Evolutionary conservation across 2,329 filamentous ascomycete species (phyloP).

Genomic region (Phialophora tarda): DNA sequence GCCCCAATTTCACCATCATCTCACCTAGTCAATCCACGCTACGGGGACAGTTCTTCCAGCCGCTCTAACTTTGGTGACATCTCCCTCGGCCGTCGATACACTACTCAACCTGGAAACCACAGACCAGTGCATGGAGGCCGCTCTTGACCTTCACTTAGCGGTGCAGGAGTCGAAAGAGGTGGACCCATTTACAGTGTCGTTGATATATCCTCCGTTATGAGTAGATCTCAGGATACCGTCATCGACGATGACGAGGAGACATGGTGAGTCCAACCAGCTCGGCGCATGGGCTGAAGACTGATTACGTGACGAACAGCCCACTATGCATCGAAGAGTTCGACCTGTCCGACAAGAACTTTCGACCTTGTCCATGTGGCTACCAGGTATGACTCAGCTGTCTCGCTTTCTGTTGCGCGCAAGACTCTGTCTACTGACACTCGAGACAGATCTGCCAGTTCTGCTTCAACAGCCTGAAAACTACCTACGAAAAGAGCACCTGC

Average conservation of each 20-base stretch:
- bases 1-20: slow-evolving; percentile 13
- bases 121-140: slow-evolving; percentile 39
- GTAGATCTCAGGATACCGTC: slow-evolving; percentile 54
- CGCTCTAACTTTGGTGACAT: background rate
- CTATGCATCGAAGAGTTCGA: slow-evolving; percentile 99
- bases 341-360: slow-evolving; percentile 94
- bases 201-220: slow-evolving; percentile 47
- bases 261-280: slow-evolving; percentile 46
- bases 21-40: background rate
- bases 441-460: slow-evolving; percentile 96
- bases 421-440: background rate
- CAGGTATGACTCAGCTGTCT: slow-evolving; percentile 69
- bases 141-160: slow-evolving; percentile 26
- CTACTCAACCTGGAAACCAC: background rate
- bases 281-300: slow-evolving; percentile 13
- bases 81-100: background rate
- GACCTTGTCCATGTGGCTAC: slow-evolving; percentile 95
- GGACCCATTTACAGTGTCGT: slow-evolving; percentile 21
- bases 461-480: slow-evolving; percentile 98
- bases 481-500: slow-evolving; percentile 89
- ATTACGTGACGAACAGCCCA: slow-evolving; percentile 64
- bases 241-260: slow-evolving; percentile 58
- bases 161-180: slow-evolving; percentile 40
- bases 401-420: background rate
- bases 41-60: background rate